Evolutionary conservation across 2,329 filamentous ascomycete genomes (phyloP).

Genomic region (Periconia sp.): DNA sequence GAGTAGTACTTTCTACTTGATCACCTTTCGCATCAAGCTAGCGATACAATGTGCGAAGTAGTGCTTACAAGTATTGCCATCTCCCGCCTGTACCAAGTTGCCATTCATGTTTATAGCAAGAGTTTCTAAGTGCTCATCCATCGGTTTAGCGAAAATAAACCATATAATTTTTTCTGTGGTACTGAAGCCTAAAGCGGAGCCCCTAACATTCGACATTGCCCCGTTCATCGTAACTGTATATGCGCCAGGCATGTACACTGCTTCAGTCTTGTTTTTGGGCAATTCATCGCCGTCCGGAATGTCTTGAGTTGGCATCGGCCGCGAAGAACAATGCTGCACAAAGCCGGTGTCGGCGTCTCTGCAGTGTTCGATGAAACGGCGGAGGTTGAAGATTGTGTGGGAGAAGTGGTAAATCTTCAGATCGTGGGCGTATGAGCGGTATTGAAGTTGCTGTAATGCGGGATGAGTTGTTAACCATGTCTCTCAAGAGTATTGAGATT

Average conservation of each 20-base stretch:
- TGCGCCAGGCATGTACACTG: neutral
- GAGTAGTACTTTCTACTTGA: too few relatives aligned
- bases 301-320: neutral
- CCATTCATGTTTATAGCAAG: neutral
- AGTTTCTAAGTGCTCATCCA: neutral
- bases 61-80: neutral
- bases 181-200: neutral
- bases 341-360: neutral
- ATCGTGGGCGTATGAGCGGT: neutral
- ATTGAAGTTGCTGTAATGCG: neutral
- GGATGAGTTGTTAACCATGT: neutral
- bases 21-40: neutral
- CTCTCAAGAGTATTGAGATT: neutral
- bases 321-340: neutral
- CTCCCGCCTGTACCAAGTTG: neutral
- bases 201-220: neutral
- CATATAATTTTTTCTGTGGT: neutral
- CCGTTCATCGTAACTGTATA: neutral
- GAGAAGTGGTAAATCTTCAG: neutral
- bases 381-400: neutral
- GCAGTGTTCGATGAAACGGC: neutral
- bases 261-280: neutral
- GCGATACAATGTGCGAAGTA: neutral
- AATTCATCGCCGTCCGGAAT: neutral
- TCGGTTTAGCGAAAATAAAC: neutral